Conservation (phyloP, 306 rosid species). For the Begonia loranthoides region DNA sequence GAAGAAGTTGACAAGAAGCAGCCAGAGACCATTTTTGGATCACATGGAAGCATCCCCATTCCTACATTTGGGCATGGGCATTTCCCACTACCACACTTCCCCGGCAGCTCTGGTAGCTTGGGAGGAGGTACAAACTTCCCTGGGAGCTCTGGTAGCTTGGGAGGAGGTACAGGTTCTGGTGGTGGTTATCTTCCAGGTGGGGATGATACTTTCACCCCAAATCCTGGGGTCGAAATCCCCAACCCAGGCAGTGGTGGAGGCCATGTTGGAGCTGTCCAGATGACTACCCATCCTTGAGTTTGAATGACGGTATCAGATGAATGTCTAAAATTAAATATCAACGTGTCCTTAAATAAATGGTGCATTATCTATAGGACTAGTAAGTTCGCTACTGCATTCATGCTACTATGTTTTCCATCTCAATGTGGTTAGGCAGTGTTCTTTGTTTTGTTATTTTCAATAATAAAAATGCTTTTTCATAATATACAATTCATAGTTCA, state of each 20-base stretch:
- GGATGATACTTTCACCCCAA: conserved; percentile 60
- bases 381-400: too few species aligned
- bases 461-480: too few species aligned
- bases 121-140: conserved; percentile 20
- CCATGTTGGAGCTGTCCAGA: too few species aligned
- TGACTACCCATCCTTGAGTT: too few species aligned
- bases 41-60: conserved; percentile 29
- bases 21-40: conserved; percentile 34
- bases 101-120: conserved; percentile 3
- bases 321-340: too few species aligned
- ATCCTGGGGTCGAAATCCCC: conserved; percentile 62
- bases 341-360: too few species aligned
- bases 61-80: conserved; percentile 62
- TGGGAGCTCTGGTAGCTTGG: conserved; percentile 2
- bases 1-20: conserved; percentile 32
- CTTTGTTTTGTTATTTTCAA: too few species aligned
- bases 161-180: conserved; percentile 10
- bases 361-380: too few species aligned
- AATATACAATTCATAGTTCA: too few species aligned
- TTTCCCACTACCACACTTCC: conserved; percentile 14
- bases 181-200: conserved; percentile 47
- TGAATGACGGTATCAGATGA: too few species aligned
- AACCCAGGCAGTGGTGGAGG: conserved; percentile 20
- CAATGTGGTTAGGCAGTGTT: too few species aligned
- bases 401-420: too few species aligned